Base-by-base conservation (phyloP, 2,329 filamentous ascomycete genomes). In the Daldinia sp. region DNA sequence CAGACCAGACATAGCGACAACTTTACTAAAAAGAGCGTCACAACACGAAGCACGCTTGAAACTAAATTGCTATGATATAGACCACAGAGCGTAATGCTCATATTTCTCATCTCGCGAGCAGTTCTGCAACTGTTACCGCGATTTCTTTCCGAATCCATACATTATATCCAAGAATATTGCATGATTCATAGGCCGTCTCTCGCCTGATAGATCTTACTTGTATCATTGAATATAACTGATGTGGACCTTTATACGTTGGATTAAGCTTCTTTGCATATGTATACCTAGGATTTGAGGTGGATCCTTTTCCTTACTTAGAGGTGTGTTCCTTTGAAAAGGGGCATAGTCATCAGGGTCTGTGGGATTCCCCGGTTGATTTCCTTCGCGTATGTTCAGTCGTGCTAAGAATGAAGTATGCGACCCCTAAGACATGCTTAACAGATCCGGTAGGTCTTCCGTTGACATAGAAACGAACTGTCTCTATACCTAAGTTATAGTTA, bases 181-280 rank as follows among this genome's bases (percentile, higher is more conserved):
- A 50, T 5, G 26, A 13, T n/a, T 28, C 5, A n/a, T 48, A 28
- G 10, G 15, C 13, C 7, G 23, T 12, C 13, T 28, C n/a, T 48
- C 13, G 28, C 12, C 20, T n/a, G 20, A 7, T 15, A 48, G 23
- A 30, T 28, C 15, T 6, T 18, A n/a, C 6, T 4, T 30, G 13
- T 9, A 18, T 30, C 6, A 12, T 15, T 51, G 33, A 18, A 33
- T 51, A 33, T 7, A 51, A 30, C 26, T 2, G n/a, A 51, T 51
- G n/a, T 7, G 15, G 46, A 12, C 13, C 44, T 15, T 10, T 1
- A 50, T 50, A 50, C 23, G 46, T 30, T 30, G 15, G 30, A 30
- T n/a, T 50, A 50, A 50, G 26, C 46, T 50, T 33, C 46, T 51
- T 51, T 51, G 7, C 6, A 51, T 51, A 33, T 12, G 23, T 15